Evolutionary conservation across 805 yeast species (phyloP), one percentile per base, ranked within the genome.

Genomic region (Kuraishia ogatae): DNA sequence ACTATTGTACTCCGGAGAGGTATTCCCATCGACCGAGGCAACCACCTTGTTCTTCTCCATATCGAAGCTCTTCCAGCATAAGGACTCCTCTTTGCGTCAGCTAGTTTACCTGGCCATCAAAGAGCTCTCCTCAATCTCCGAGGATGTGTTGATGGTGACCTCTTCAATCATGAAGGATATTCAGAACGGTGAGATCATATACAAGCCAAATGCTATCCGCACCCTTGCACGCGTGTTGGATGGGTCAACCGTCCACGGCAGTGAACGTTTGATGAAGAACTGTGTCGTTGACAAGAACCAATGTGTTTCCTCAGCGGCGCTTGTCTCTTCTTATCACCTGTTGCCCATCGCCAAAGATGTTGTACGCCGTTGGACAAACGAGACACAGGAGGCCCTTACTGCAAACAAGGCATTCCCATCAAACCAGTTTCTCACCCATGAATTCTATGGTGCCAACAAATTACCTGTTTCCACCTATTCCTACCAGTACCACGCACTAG

Each of bases 131-230:
- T 72, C 85, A 20, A 81, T 87, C 59, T 89, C 97, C 21, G 89
- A 89, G 62, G 97, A 94, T 71, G 90, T 91, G 56, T 80, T 94
- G 70, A 94, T 94, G 98, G 97, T 93, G 26, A 94, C 99, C 26
- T 89, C 97, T 2, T 91, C 97, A 26, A 92, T 94, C 66, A 94
- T 94, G 97, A 92, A 92, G 73, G 99, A 94, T 73, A 89, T 94
- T 54, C 97, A 96, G 73, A 85, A 84, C 61, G 93, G 93, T 56
- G 96, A 89, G 57, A 75, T 82, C 60, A 75, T 90, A 58, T 91
- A 87, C 72, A 90, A 91, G 66, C 97, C 99, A 55, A 87, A 94
- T 67, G 98, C 99, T 23, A 87, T 94, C 59, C 84, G 99, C 70
- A 87, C 98, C 0, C 79, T 94, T 64, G 83, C 92, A 21, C 82